Conservation (phyloP, 2,329 filamentous ascomycete species). For the Penicillium aurantiogriseum region DNA sequence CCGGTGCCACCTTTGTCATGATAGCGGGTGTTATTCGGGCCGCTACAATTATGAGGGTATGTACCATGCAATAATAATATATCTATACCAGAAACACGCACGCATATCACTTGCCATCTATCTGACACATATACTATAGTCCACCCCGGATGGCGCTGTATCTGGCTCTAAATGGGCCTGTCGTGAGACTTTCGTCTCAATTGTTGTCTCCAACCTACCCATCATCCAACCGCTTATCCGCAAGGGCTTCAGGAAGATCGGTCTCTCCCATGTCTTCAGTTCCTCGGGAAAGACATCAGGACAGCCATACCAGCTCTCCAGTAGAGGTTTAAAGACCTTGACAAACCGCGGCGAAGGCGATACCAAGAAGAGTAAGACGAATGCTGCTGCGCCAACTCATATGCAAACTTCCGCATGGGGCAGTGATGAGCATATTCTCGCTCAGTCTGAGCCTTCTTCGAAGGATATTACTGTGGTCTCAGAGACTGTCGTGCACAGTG, state of each 20-base stretch:
- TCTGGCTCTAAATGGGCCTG: slow-evolving; percentile 43
- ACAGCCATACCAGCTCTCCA: slow-evolving; percentile 23
- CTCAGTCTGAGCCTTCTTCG: slow-evolving; percentile 2
- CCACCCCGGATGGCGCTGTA: slow-evolving; percentile 35
- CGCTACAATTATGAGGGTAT: slow-evolving; percentile 46
- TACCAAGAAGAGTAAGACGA: slow-evolving; percentile 14
- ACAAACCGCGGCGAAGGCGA: slow-evolving; percentile 15
- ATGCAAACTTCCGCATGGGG: slow-evolving; percentile 26
- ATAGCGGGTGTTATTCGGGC: slow-evolving; percentile 53
- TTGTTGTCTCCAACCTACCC: slow-evolving; percentile 43
- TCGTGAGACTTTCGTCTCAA: slow-evolving; percentile 45
- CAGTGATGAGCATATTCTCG: slow-evolving; percentile 31
- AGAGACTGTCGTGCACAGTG: slow-evolving; percentile 28
- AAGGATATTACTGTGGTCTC: slow-evolving; percentile 29
- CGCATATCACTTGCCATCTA: background rate
- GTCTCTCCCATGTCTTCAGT: slow-evolving; percentile 29
- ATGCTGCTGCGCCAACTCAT: slow-evolving; percentile 12
- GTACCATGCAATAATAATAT: background rate
- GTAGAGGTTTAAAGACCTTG: slow-evolving; percentile 14
- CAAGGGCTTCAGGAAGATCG: slow-evolving; percentile 23
- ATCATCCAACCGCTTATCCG: slow-evolving; percentile 39
- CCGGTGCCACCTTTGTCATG: slow-evolving; percentile 55
- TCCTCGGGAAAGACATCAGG: slow-evolving; percentile 20
- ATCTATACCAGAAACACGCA: background rate
- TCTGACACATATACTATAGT: slow-evolving; percentile 16